These are phyloP conservation scores for Athelia sp. DNA, from an alignment of 1,284 basidiomycete genomes.

Conservation along the genomic window DNA sequence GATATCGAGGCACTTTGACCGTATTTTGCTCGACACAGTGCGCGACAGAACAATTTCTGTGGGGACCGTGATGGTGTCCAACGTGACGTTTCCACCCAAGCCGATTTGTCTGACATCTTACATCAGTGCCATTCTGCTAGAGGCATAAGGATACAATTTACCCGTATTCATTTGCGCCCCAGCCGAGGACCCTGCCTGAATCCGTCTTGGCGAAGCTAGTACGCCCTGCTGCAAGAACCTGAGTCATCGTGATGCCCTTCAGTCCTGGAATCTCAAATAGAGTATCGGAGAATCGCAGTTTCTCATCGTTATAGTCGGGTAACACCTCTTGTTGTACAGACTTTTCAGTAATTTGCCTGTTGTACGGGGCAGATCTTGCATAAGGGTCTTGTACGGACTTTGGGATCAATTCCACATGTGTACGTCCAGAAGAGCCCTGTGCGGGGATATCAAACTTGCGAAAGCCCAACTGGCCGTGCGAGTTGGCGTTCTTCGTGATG, in stretches of 20 bases:
- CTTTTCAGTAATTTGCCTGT: constrained; percentile 23
- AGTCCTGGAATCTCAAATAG: constrained; percentile 83
- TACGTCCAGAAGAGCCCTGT: constrained; percentile 26
- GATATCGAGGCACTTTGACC: constrained; percentile 61
- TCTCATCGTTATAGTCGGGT: constrained; percentile 36
- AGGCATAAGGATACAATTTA: constrained; percentile 23
- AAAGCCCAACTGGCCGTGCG: constrained; percentile 82
- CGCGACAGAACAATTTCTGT: constrained; percentile 80
- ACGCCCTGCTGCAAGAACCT: constrained; percentile 72
- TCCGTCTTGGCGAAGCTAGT: constrained; percentile 71
- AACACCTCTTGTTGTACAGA: constrained; percentile 25
- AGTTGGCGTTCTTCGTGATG: constrained; percentile 74
- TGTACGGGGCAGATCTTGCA: constrained; percentile 34
- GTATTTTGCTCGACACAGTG: constrained; percentile 46
- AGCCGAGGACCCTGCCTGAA: constrained; percentile 79
- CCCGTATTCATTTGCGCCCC: constrained; percentile 86
- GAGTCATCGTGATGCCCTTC: constrained; percentile 55
- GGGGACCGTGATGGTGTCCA: constrained; percentile 77
- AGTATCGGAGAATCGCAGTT: constrained; percentile 67
- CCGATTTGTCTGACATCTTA: constrained; percentile 67
- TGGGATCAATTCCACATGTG: constrained; percentile 57
- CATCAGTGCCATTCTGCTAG: constrained; percentile 4
- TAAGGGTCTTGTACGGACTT: constrained; percentile 50
- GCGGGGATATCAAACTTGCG: constrained; percentile 51
- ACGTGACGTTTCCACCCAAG: constrained; percentile 63